Evolutionary conservation across 2,329 filamentous ascomycete genomes (phyloP), one percentile per base, ranked within the genome.

Genomic region (Colletotrichum salicis): DNA sequence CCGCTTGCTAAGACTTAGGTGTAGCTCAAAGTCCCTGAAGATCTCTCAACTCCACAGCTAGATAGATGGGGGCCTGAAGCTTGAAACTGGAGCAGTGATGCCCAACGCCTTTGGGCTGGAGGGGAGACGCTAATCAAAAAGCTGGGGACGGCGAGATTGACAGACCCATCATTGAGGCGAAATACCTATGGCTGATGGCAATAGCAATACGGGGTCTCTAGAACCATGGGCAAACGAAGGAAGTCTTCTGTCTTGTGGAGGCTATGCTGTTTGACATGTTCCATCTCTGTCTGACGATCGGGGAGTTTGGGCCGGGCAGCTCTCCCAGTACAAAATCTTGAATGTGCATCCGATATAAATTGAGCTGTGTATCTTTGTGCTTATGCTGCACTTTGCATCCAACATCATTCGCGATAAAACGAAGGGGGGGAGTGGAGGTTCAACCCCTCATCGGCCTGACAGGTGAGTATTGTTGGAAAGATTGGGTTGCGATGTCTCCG

Each of bases 151-250:
- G 29, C 15, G 15, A 64, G n/a, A 55, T 64, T 64, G 41, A 37
- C 4, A 64, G 51, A 29, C 62, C 62, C 62, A 57, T 56, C 11
- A 3, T 56, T 24, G 33, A 57, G 52, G 52, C 62, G 24, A 57
- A 27, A 41, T 24, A 4, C 22, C 1, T 24, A 10, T 13, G 15
- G 22, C 33, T 37, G n/a, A 48, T 54, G 22, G 45, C 48, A 37
- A 54, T 24, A 27, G 19, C 19, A 24, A 24, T 11, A 41, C 22
- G 48, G 48, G 15, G n/a, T 37, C 48, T 10, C n/a, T 8, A 13
- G 13, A 51, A 10, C 6, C 19, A 11, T 48, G 7, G 15, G 41
- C 15, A 11, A 1, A n/a, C 19, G 41, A 45, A n/a, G 41, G 19
- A n/a, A n/a, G 4, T n/a, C 8, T 48, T 19, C 19, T n/a, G 19